Percentiles rank a stretch among this genome's conserved stretches.
phyloP scores from a whole-genome alignment of 345 rosid species.

The Dipteronia dyeriana region DNA sequence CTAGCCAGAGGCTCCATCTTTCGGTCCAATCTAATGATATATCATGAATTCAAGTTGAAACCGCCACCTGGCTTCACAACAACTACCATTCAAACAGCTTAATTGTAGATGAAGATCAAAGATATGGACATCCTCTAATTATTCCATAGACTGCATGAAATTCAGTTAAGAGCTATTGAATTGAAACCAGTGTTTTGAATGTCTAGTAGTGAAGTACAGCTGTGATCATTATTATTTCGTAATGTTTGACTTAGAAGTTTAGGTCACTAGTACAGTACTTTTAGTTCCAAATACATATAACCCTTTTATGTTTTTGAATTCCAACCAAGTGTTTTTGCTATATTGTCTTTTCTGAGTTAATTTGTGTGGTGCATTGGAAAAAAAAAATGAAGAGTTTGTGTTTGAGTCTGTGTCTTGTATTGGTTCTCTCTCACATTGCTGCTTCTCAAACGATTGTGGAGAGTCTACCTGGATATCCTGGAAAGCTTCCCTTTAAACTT shows the following conservation, averaged over 20 bases:
- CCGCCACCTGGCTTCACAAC: neutral
- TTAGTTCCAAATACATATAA: neutral
- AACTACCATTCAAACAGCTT: neutral
- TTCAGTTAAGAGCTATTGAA: no score
- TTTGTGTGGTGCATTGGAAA: neutral
- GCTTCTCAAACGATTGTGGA: constrained; percentile 23
- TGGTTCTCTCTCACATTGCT: constrained; percentile 13
- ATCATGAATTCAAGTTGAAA: neutral
- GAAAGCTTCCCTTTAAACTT: constrained; percentile 42
- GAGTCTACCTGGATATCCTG: constrained; percentile 35
- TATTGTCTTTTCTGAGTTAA: neutral
- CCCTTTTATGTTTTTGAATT: neutral
- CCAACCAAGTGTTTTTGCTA: neutral
- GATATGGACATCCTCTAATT: no score
- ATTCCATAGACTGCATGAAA: no score
- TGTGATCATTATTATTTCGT: no score
- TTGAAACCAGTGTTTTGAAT: neutral
- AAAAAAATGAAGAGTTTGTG: neutral
- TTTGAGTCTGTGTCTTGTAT: neutral
- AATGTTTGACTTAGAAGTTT: no score
- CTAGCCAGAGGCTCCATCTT: no score
- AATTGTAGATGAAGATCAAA: no score
- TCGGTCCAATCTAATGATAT: neutral
- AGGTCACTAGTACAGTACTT: neutral
- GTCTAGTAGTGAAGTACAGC: neutral